Evolutionary conservation across 139 green algal species (phyloP), one percentile per base, ranked within the genome.

Genomic region (Auxenochlorella pyrenoidosa): DNA sequence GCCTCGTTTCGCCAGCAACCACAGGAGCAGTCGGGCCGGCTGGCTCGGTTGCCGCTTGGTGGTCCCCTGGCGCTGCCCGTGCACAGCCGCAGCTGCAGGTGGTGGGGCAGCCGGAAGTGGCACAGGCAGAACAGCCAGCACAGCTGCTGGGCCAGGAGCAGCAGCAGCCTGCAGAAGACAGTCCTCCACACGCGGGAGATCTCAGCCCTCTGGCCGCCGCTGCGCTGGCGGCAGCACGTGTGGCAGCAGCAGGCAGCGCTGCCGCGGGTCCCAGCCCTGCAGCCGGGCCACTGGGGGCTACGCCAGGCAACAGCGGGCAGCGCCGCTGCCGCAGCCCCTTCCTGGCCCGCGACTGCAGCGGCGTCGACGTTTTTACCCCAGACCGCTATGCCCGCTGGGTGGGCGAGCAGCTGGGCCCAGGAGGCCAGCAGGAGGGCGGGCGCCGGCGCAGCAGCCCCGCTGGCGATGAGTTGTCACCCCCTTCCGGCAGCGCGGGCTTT

Each of bases 301-400:
- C 70, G 30, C 40, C 40, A 32, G 40, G 8, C 30, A 43, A 63
- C 34, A 66, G 26, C 58, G 16, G 15, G 40, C 60, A 34, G 15
- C 80, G 30, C 1, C 80, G 80, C 40, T n/a, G 63, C 63, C 80
- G 72, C 80, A 76, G 59, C 80, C 80, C 80, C 40, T 85, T 85
- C 40, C 80, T 85, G 22, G 44, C 58, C 1, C 80, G 80, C 26
- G 80, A 85, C 79, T 84, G 79, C 79, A 85, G 60, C 63, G 8
- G 66, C 15, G 80, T 75, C 4, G 63, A 85, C 26, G 80, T 85
- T 16, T 85, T 63, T 10, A 60, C 40, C 16, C 80, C 80, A 0
- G 80, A 85, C 80, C 59, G 80, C 5, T 85, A 85, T 43, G 60
- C 38, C 63, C 40, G n/a, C 34, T 85, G 80, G 80, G 75, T 60